phyloP scores from a whole-genome alignment of 2,329 filamentous ascomycete genomes.

The Sporothrix brasiliensis region DNA sequence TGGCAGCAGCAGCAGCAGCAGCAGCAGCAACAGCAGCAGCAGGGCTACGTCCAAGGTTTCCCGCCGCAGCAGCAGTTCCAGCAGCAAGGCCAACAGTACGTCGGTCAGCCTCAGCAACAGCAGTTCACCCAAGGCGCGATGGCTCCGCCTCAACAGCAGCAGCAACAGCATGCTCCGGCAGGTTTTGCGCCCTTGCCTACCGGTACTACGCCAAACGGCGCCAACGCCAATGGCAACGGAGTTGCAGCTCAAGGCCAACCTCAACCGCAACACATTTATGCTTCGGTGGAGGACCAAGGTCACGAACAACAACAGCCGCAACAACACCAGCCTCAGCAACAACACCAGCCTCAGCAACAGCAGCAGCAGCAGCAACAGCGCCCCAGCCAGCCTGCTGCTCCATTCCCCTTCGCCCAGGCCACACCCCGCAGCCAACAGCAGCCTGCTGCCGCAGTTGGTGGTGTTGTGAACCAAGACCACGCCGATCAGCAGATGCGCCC shows the following conservation, averaged over 20 bases:
- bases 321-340: slow-evolving; percentile 37
- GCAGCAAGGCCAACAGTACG: background rate
- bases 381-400: background rate
- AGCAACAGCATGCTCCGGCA: slow-evolving; percentile 15
- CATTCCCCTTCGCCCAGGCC: background rate
- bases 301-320: slow-evolving; percentile 36
- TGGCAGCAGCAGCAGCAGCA: slow-evolving; percentile 14
- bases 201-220: background rate
- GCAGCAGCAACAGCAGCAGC: slow-evolving; percentile 11
- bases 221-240: slow-evolving; percentile 36
- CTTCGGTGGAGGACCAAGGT: slow-evolving; percentile 20
- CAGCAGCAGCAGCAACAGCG: background rate
- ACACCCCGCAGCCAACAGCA: slow-evolving; percentile 15
- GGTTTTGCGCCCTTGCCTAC: background rate
- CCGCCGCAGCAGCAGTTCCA: background rate
- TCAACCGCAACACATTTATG: slow-evolving; percentile 36
- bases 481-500: background rate
- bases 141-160: slow-evolving; percentile 19
- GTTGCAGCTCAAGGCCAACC: slow-evolving; percentile 23
- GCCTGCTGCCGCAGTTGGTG: background rate
- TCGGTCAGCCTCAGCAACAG: slow-evolving; percentile 7
- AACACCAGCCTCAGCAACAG: too few relatives aligned
- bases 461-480: background rate
- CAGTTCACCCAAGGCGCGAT: background rate
- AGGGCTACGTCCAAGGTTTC: background rate